phyloP scores from a whole-genome alignment of 2,329 filamentous ascomycete species.

The Lachnellula suecica region DNA sequence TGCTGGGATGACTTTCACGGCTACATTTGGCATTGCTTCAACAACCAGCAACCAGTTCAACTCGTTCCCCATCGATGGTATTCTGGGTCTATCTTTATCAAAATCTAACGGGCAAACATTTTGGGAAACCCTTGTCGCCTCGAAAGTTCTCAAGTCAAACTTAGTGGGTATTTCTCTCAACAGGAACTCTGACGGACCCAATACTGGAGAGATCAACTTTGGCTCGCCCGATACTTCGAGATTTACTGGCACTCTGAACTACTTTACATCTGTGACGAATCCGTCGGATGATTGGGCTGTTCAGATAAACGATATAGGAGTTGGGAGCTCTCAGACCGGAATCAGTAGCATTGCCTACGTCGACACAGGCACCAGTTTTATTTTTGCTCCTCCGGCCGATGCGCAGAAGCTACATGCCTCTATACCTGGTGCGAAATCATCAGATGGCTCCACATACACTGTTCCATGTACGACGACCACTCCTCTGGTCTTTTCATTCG shows the following conservation, averaged over 20 bases:
- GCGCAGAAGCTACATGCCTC: constrained; percentile 66
- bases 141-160: constrained; percentile 60
- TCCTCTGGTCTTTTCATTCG: constrained; percentile 65
- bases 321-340: constrained; percentile 58
- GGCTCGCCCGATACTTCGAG: constrained; percentile 67
- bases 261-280: constrained; percentile 53
- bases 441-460: constrained; percentile 62
- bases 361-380: constrained; percentile 80
- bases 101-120: constrained; percentile 60
- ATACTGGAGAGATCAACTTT: constrained; percentile 76
- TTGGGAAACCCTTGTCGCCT: constrained; percentile 58
- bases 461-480: constrained; percentile 70
- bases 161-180: constrained; percentile 71
- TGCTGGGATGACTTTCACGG: constrained; percentile 60
- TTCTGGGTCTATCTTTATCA: constrained; percentile 73
- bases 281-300: constrained; percentile 70
- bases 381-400: constrained; percentile 68
- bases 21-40: constrained; percentile 72
- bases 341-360: constrained; percentile 63
- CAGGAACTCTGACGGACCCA: constrained; percentile 61
- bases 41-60: constrained; percentile 72
- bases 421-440: constrained; percentile 56
- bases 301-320: constrained; percentile 61
- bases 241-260: constrained; percentile 68
- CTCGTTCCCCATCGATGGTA: constrained; percentile 83